phyloP scores from a whole-genome alignment of 2,329 filamentous ascomycete species.

The Fusarium drepaniforme region DNA sequence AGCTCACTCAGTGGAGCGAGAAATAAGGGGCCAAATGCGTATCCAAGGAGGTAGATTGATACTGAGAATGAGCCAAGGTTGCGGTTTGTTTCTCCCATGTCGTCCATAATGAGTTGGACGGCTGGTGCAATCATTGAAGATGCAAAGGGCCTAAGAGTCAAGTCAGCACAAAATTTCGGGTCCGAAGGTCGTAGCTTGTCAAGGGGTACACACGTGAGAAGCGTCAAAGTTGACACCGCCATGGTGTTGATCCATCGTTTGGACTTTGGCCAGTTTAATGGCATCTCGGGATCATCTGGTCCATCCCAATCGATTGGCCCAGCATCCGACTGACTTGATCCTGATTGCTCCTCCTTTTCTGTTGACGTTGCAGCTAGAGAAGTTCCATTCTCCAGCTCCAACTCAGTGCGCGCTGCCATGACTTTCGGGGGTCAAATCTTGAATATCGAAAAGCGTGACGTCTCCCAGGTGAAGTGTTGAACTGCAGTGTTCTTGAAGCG shows the following conservation, averaged over 20 bases:
- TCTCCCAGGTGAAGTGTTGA: not conserved
- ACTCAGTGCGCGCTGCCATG: not conserved
- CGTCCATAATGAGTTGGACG: not conserved
- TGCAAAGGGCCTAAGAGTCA: not conserved
- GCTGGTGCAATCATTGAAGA: slow-evolving; percentile 6
- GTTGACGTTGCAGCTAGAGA: not conserved
- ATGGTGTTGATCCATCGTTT: not conserved
- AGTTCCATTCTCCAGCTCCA: not conserved
- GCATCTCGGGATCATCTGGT: slow-evolving; percentile 6
- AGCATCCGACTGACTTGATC: not conserved
- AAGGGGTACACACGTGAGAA: not conserved
- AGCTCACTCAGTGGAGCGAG: slow-evolving; percentile 62
- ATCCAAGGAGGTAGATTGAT: slow-evolving; percentile 56
- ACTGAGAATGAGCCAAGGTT: slow-evolving; percentile 42
- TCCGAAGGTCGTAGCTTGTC: not conserved
- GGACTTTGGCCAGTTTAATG: slow-evolving; percentile 2
- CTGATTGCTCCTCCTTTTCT: not conserved
- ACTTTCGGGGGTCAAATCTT: not conserved
- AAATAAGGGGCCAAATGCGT: slow-evolving; percentile 59
- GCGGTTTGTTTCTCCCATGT: not conserved
- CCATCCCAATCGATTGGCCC: not conserved
- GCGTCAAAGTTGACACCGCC: not conserved
- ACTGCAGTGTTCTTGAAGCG: not conserved
- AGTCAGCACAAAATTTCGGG: not conserved
- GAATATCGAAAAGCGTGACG: not conserved